Evolutionary conservation across 805 yeast genomes (phyloP), one percentile per base, ranked within the genome.

Genomic region (Candida schatavii): DNA sequence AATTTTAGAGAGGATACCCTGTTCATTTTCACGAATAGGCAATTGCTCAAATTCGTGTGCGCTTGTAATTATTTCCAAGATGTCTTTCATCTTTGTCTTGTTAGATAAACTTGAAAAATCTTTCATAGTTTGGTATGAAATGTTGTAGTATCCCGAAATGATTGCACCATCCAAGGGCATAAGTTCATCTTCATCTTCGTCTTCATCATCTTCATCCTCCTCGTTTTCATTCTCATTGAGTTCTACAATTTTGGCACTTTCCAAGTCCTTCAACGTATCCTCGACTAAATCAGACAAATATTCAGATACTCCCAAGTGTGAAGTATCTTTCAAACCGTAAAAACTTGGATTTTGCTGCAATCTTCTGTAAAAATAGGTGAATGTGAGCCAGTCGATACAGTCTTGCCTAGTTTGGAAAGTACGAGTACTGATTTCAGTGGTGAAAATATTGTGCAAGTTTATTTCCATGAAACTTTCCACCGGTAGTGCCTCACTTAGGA

Each of bases 361-460:
- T 39, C 98, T 71, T 48, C 95, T 72, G 62, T 88, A 93, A 54
- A 90, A 85, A 51, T 81, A 85, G 0, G 96, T 76, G 57, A 77
- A 87, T 0, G 97, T 85, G 26, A 93, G 55, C 95, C 96, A 88
- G 54, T 91, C 97, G 45, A 93, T 78, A 52, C 95, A 87, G 50
- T 85, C 93, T 52, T 90, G 97, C 55, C 85, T 80, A 5, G 77
- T 70, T 35, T 69, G 73, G 43, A 91, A 75, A 11, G 81, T 69
- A 2, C 78, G 69, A 5, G 81, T 75, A 28, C 85, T 77, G n/a
- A 89, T 81, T 51, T 88, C 98, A 35, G 79, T 76, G 32, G 86
- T 59, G 27, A 91, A 73, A 0, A 77, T 71, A 56, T 93, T 97
- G 45, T 77, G 82, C 11, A 89, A 49, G 41, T 65, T 63, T 14